Evolutionary conservation across 2,329 filamentous ascomycete genomes (phyloP), one percentile per base, ranked within the genome.

Genomic region (Claviceps sp.): DNA sequence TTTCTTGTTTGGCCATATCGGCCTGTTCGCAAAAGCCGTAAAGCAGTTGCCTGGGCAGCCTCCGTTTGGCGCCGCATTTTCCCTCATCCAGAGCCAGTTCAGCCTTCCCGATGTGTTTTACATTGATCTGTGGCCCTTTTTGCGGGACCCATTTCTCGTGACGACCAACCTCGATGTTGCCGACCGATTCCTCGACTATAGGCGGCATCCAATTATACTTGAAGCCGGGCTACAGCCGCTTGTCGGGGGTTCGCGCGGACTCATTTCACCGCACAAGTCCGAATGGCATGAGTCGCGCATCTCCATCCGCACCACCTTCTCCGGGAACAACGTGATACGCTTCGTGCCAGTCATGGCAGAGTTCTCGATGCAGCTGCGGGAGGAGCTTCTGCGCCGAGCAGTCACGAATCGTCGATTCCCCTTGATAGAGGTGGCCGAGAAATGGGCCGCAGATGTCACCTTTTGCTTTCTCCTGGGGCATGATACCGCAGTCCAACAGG

Each of bases 261-360:
- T 50, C n/a, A 42, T 50, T 16, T 50, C 49, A 7, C 42, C 49
- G 1, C 8, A 47, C 3, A 2, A 13, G 5, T 36, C 34, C n/a
- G 49, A 51, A 40, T 51, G 49, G 49, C 49, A 51, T 41, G 49
- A 41, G 40, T 51, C 49, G 36, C 49, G 49, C 16, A 24, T 5
- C 20, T 22, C 34, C n/a, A 46, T 51, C 34, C 43, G 49, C 11
- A 16, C 13, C 4, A n/a, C 49, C 7, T 47, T 51, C 36, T 50
- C 49, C 1, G 49, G 26, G 7, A 50, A 20, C 24, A 46, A 51
- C 22, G 49, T 51, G 30, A 46, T 46, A 43, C 36, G 43, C 20
- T 51, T 47, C 49, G 9, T 51, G 22, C 49, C 49, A 11, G 43
- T 41, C 36, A 51, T 47, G 34, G 49, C 34, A 34, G 22, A 51